Conservation (phyloP, 805 yeast species). For the Ogataea ramenticola region DNA sequence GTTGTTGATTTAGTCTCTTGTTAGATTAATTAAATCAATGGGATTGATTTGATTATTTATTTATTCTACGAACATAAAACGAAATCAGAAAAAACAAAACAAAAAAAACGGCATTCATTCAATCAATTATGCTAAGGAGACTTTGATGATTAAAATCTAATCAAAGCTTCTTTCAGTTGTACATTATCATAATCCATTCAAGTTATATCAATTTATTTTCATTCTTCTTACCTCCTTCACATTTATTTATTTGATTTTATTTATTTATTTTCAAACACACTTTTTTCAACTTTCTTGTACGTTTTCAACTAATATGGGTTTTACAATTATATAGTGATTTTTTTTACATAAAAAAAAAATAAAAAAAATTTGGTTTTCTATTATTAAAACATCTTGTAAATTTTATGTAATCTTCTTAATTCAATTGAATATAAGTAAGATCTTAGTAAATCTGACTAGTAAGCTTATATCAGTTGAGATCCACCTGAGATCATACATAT, state of each 20-base stretch:
- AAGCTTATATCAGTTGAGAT: too few species aligned
- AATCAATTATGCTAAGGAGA: too few species aligned
- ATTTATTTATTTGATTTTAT: too few species aligned
- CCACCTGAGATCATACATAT: too few species aligned
- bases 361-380: neutral
- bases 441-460: too few species aligned
- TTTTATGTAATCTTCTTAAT: too few species aligned
- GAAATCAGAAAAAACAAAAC: neutral
- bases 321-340: neutral
- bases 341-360: neutral
- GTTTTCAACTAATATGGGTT: neutral
- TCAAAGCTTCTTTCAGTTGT: neutral
- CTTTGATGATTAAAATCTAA: too few species aligned
- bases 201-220: neutral
- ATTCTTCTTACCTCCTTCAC: neutral
- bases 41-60: neutral
- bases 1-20: conserved; percentile 40
- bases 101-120: too few species aligned
- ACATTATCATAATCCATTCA: neutral
- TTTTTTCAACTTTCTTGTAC: neutral
- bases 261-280: too few species aligned
- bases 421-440: too few species aligned
- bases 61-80: neutral
- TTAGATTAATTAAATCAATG: conserved; percentile 16
- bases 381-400: too few species aligned